These are phyloP conservation scores for Candida schatavii DNA, from an alignment of 805 yeast species.

Conservation along the genomic window DNA sequence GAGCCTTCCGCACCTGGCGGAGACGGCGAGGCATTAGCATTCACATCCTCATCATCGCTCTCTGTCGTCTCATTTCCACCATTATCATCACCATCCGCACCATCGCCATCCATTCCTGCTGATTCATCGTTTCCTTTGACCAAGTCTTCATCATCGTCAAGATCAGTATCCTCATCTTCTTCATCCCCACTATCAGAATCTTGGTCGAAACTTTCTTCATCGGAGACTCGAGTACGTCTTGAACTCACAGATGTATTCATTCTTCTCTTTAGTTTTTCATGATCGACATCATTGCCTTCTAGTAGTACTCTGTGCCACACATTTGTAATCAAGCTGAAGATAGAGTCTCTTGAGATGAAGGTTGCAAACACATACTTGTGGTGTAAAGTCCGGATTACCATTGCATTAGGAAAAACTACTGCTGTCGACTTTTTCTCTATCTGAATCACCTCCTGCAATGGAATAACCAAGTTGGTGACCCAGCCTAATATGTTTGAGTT, in stretches of 20 bases:
- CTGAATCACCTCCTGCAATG: conserved; percentile 59
- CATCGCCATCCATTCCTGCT: conserved; percentile 6
- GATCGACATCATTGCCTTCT: conserved; percentile 19
- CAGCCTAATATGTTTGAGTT: conserved; percentile 67
- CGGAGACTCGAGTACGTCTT: conserved; percentile 6
- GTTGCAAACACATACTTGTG: conserved; percentile 64
- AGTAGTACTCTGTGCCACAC: conserved; percentile 55
- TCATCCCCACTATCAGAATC: conserved; percentile 1
- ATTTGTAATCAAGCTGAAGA: conserved; percentile 49
- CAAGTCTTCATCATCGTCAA: conserved; percentile 3
- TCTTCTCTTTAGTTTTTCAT: conserved; percentile 9
- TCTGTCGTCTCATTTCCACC: conserved; percentile 1
- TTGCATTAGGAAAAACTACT: conserved; percentile 67
- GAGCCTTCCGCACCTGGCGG: conserved; percentile 5
- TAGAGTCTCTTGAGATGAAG: conserved; percentile 56
- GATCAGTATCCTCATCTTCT: conserved; percentile 1
- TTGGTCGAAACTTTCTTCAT: conserved; percentile 2
- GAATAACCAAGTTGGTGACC: conserved; percentile 56
- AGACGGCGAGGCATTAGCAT: conserved; percentile 13
- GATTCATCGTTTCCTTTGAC: conserved; percentile 11
- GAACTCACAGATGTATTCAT: conserved; percentile 5
- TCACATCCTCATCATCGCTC: conserved; percentile 2
- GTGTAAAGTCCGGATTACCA: conserved; percentile 60
- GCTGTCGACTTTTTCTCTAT: conserved; percentile 66
- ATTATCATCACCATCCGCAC: conserved; percentile 5